phyloP scores from a whole-genome alignment of 768 basidiomycete genomes.

The Collybia nuda region DNA sequence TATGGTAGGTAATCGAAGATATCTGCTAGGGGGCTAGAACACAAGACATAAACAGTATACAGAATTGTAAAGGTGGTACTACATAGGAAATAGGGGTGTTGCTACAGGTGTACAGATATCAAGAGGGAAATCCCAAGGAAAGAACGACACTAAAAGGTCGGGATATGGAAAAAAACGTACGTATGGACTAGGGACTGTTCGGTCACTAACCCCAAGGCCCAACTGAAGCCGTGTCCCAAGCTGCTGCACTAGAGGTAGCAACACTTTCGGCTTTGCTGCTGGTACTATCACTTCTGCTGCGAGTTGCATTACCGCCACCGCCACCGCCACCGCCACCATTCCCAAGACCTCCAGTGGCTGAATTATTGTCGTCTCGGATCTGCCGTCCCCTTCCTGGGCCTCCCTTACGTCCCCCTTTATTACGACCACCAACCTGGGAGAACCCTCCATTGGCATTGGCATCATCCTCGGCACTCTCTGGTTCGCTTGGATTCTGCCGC shows the following conservation, averaged over 20 bases:
- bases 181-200: background rate
- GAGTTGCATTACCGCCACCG: background rate
- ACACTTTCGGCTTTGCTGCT: background rate
- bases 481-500: conserved; percentile 7
- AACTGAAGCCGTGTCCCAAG: background rate
- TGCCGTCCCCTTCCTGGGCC: background rate
- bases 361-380: background rate
- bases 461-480: conserved; percentile 3
- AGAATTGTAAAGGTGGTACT: no score
- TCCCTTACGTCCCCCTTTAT: conserved; percentile 1
- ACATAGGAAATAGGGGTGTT: no score
- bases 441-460: conserved; percentile 4
- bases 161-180: background rate
- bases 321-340: no score
- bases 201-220: background rate
- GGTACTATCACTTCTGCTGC: background rate
- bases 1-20: no score
- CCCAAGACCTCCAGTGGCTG: background rate
- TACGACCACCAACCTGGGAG: conserved; percentile 3
- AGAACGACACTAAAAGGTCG: no score
- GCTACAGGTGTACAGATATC: background rate
- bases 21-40: no score
- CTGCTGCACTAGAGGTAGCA: background rate
- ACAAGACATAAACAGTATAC: background rate
- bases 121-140: background rate